A percentile compares a stretch with the other conserved stretches of the same genome.
Conservation (phyloP, 768 basidiomycete genomes). For the Calocera viscosa region DNA sequence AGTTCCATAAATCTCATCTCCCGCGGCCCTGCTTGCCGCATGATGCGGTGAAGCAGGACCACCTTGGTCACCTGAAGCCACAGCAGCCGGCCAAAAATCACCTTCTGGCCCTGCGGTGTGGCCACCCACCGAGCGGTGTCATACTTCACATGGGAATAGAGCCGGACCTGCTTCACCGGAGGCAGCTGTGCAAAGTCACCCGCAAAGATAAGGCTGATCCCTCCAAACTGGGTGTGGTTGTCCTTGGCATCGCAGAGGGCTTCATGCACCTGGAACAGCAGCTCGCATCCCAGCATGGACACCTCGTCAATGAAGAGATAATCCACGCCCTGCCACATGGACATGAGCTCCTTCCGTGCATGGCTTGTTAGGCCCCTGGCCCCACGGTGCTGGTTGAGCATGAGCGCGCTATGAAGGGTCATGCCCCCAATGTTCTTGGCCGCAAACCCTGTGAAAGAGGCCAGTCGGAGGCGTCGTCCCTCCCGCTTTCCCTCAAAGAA, state of each 20-base stretch:
- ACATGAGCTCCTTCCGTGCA: slow-evolving; percentile 17
- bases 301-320: slow-evolving; percentile 33
- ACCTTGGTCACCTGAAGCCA: slow-evolving; percentile 28
- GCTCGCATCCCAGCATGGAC: slow-evolving; percentile 29
- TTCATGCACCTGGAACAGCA: slow-evolving; percentile 27
- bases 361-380: slow-evolving; percentile 2
- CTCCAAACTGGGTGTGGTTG: slow-evolving; percentile 25
- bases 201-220: slow-evolving; percentile 33
- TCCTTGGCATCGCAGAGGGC: slow-evolving; percentile 27
- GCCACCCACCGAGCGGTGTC: not conserved
- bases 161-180: slow-evolving; percentile 25
- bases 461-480: slow-evolving; percentile 19
- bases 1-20: slow-evolving; percentile 21
- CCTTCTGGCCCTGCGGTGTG: slow-evolving; percentile 17
- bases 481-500: slow-evolving; percentile 25
- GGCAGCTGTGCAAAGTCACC: slow-evolving; percentile 36
- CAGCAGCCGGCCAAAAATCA: slow-evolving; percentile 25
- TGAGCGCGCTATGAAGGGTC: slow-evolving; percentile 30
- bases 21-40: slow-evolving; percentile 23
- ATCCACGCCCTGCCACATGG: slow-evolving; percentile 33
- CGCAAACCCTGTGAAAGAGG: slow-evolving; percentile 32
- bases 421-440: slow-evolving; percentile 31
- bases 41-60: slow-evolving; percentile 22
- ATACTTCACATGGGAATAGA: slow-evolving; percentile 22
- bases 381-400: slow-evolving; percentile 17